Percentiles rank a stretch among this genome's conserved stretches.
Conservation (phyloP, 1,284 basidiomycete genomes). For the Cryptococcus jaspeensis region DNA sequence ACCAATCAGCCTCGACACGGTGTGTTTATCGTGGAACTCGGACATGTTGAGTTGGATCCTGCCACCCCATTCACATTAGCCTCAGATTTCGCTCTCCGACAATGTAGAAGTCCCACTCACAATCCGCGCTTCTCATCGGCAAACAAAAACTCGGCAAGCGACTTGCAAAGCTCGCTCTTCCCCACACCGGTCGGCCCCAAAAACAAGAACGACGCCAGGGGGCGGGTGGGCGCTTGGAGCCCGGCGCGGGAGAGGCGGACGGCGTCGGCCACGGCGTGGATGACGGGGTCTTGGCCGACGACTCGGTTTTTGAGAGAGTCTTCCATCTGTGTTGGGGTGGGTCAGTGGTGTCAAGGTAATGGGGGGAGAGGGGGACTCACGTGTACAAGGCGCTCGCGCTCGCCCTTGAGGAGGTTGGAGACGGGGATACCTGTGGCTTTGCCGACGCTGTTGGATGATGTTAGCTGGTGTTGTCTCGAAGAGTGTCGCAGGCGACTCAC, state of each 20-base stretch:
- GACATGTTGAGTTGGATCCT: constrained; percentile 91
- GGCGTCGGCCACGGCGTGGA: constrained; percentile 77
- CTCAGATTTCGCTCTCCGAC: no score
- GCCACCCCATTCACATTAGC: background rate
- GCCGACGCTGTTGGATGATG: constrained; percentile 56
- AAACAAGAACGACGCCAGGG: constrained; percentile 89
- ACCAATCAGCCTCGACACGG: constrained; percentile 83
- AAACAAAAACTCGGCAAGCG: constrained; percentile 80
- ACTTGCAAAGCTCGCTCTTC: constrained; percentile 85
- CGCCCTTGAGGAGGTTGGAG: constrained; percentile 81
- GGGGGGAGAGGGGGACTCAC: constrained; percentile 53
- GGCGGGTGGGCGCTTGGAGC: constrained; percentile 77
- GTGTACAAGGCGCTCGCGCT: constrained; percentile 85
- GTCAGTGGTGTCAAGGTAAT: constrained; percentile 1
- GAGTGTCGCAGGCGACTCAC: constrained; percentile 20
- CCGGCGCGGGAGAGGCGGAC: constrained; percentile 89
- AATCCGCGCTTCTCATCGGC: constrained; percentile 80
- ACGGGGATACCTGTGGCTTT: constrained; percentile 90
- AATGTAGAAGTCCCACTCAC: constrained; percentile 53
- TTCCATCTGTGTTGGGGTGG: constrained; percentile 68
- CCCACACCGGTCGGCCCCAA: constrained; percentile 71
- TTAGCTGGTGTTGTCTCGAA: background rate
- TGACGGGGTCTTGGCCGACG: constrained; percentile 83
- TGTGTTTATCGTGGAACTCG: constrained; percentile 88
- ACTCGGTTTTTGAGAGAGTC: constrained; percentile 70